Percentiles rank a stretch among this genome's conserved stretches.
phyloP scores from a whole-genome alignment of 2,329 filamentous ascomycete species.

The Xylariomycetidae sp. region DNA sequence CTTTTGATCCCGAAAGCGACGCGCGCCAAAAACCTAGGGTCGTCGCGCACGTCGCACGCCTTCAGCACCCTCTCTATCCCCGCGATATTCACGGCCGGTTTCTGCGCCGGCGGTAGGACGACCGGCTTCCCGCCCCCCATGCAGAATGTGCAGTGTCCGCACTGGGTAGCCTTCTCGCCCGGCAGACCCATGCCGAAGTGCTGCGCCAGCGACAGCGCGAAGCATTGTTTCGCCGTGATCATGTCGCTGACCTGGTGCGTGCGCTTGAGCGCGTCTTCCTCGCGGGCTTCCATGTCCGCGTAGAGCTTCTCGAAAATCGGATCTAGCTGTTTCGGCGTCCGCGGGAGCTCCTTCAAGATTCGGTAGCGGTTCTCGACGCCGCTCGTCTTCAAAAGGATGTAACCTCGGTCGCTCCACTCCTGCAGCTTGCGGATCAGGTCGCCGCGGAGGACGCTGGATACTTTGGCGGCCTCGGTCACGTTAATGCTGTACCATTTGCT shows the following conservation, averaged over 20 bases:
- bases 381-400: conserved; percentile 46
- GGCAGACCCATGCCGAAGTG: conserved; percentile 55
- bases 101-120: conserved; percentile 33
- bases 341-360: conserved; percentile 42
- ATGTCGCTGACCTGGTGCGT: conserved; percentile 47
- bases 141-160: conserved; percentile 53
- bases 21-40: conserved; percentile 54
- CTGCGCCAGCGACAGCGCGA: conserved; percentile 45
- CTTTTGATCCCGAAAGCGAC: conserved; percentile 60
- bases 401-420: conserved; percentile 43
- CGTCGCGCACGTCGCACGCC: conserved; percentile 44
- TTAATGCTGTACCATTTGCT: conserved; percentile 43
- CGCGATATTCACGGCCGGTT: conserved; percentile 31
- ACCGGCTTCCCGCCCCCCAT: conserved; percentile 30
- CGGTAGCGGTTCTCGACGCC: conserved; percentile 52
- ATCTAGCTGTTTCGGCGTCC: conserved; percentile 34
- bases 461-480: conserved; percentile 33
- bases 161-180: conserved; percentile 33
- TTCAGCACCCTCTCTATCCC: conserved; percentile 40
- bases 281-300: conserved; percentile 43
- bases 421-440: conserved; percentile 53
- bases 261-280: conserved; percentile 48
- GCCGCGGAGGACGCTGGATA: conserved; percentile 31
- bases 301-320: conserved; percentile 44
- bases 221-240: conserved; percentile 47